Percentiles rank a stretch among this genome's conserved stretches.
Evolutionary conservation across 257 asterid species (phyloP).

Genomic region (Jaltomata sinuosa): DNA sequence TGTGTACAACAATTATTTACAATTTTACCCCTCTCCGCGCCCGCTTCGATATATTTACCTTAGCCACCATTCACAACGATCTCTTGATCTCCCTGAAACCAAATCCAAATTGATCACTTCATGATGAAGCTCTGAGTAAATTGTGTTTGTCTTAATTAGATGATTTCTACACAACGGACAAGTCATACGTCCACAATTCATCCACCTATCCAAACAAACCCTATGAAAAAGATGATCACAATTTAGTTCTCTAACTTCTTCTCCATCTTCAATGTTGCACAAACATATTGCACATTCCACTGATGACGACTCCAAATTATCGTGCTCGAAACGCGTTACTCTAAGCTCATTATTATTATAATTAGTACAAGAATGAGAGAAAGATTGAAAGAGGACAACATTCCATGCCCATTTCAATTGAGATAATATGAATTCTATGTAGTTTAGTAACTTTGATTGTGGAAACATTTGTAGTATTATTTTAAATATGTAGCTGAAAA

Average conservation of each 20-base stretch:
- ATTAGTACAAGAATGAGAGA: too few relatives aligned
- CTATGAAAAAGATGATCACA: slow-evolving; percentile 20
- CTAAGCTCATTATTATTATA: not conserved
- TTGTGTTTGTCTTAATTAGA: not conserved
- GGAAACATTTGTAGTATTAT: not conserved
- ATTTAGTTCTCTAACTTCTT: slow-evolving; percentile 14
- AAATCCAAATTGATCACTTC: too few relatives aligned
- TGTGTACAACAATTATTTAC: too few relatives aligned
- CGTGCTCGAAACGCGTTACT: not conserved
- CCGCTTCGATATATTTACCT: too few relatives aligned
- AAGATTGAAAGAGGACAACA: too few relatives aligned
- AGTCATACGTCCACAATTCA: not conserved
- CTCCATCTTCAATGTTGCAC: slow-evolving; percentile 10
- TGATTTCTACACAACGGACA: slow-evolving; percentile 19
- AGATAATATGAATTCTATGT: too few relatives aligned
- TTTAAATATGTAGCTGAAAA: not conserved
- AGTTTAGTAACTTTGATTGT: not conserved
- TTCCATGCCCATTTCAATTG: too few relatives aligned
- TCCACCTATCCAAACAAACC: slow-evolving; percentile 22
- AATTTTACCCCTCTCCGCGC: too few relatives aligned
- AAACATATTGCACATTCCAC: slow-evolving; percentile 20
- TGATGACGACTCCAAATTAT: not conserved
- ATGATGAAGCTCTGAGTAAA: not conserved
- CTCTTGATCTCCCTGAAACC: not conserved
- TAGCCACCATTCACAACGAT: slow-evolving; percentile 18